These are phyloP conservation scores for Ganoderma sinense DNA, from an alignment of 1,284 basidiomycete genomes.

Conservation along the genomic window DNA sequence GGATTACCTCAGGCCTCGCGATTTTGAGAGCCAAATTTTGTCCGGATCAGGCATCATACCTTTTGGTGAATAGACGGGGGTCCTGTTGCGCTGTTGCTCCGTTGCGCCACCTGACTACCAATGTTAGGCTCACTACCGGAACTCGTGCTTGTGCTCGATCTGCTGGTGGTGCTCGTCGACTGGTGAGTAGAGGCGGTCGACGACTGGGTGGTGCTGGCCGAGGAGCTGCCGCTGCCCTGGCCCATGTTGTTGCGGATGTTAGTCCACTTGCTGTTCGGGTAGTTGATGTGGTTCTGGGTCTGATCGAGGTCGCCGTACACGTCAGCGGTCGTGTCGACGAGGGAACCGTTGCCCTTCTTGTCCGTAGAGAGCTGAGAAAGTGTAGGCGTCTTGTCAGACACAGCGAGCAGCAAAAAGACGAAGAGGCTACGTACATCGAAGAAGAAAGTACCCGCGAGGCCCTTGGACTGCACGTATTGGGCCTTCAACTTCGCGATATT, in stretches of 20 bases:
- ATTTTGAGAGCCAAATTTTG: too few species aligned
- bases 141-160: slow-evolving; percentile 25
- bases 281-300: slow-evolving; percentile 76
- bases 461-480: slow-evolving; percentile 71
- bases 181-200: too few species aligned
- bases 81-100: too few species aligned
- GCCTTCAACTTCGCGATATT: slow-evolving; percentile 78
- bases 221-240: slow-evolving; percentile 24
- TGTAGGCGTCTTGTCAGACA: not conserved
- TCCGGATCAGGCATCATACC: too few species aligned
- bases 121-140: too few species aligned
- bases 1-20: too few species aligned
- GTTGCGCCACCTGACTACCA: too few species aligned
- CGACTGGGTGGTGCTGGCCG: not conserved
- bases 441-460: slow-evolving; percentile 82
- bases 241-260: slow-evolving; percentile 74
- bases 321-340: slow-evolving; percentile 58
- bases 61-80: too few species aligned
- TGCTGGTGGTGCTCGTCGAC: slow-evolving; percentile 36
- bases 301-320: slow-evolving; percentile 64
- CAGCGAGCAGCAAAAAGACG: not conserved
- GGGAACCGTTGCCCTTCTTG: slow-evolving; percentile 62
- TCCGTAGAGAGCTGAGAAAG: slow-evolving; percentile 65
- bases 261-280: slow-evolving; percentile 70
- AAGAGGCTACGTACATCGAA: slow-evolving; percentile 64